Percentiles rank a stretch among this genome's conserved stretches.
phyloP scores from a whole-genome alignment of 164 flowering plant species.

The Malania oleifera region DNA sequence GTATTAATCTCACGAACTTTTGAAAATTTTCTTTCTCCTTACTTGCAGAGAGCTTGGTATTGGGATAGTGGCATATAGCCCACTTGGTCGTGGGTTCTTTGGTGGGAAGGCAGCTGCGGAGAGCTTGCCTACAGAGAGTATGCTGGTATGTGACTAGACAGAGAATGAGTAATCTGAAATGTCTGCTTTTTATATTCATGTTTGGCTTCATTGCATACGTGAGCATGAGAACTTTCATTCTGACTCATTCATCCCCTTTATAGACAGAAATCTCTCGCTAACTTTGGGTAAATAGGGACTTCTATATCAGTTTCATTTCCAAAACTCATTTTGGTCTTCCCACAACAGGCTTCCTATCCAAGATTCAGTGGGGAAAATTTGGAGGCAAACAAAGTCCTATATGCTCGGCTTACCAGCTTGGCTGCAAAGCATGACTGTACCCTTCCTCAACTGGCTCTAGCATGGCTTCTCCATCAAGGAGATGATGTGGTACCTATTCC shows the following conservation, averaged over 20 bases:
- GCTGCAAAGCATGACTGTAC: constrained; percentile 38
- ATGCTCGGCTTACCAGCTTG: constrained; percentile 19
- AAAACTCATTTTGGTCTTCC: neutral
- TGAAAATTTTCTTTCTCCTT: neutral
- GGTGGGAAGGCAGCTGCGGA: constrained; percentile 39
- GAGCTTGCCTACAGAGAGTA: constrained; percentile 25
- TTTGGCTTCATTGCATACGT: too few species aligned
- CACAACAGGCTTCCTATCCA: constrained; percentile 26
- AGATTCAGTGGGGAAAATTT: constrained; percentile 38
- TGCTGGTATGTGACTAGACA: constrained; percentile 20
- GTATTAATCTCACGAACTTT: neutral
- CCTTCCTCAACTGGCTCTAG: constrained; percentile 41
- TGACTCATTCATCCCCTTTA: too few species aligned
- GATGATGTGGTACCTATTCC: constrained; percentile 46
- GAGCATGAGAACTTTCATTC: too few species aligned
- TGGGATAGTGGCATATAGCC: constrained; percentile 41
- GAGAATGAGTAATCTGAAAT: too few species aligned
- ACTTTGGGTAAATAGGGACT: too few species aligned
- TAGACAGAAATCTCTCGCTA: too few species aligned
- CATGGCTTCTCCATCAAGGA: constrained; percentile 52
- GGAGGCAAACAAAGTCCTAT: constrained; percentile 40
- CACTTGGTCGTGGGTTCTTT: constrained; percentile 46
- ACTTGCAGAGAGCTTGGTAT: constrained; percentile 40
- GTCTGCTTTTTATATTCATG: too few species aligned
- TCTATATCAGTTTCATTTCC: too few species aligned